Conservation (phyloP, 139 green algal species). For the Nannochloris sp. region DNA sequence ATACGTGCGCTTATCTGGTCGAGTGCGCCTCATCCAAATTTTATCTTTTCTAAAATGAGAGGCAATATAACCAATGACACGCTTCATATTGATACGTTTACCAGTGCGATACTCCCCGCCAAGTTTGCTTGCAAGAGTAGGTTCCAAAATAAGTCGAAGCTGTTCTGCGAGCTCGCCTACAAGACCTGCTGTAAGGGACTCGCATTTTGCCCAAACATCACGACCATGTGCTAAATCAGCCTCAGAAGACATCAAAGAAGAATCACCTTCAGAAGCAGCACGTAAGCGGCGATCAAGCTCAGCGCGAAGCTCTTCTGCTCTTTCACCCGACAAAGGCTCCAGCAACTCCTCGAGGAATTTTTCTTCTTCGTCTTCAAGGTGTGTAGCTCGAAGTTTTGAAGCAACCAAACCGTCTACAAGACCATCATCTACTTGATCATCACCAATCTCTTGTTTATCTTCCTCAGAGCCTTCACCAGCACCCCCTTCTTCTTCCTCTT, state of each 20-base stretch:
- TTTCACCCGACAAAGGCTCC: constrained; percentile 6
- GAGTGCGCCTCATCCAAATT: constrained; percentile 94
- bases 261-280: constrained; percentile 11
- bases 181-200: constrained; percentile 66
- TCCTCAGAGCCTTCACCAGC: constrained; percentile 14
- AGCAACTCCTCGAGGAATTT: constrained; percentile 7
- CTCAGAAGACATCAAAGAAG: constrained; percentile 1
- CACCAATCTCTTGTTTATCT: constrained; percentile 13
- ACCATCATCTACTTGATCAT: constrained; percentile 4
- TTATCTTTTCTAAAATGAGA: constrained; percentile 94
- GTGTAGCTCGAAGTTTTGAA: constrained; percentile 11
- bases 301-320: constrained; percentile 33
- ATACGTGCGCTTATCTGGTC: constrained; percentile 90
- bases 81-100: constrained; percentile 98
- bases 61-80: constrained; percentile 95
- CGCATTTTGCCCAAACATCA: constrained; percentile 71
- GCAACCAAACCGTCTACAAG: constrained; percentile 14
- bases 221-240: constrained; percentile 21
- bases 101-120: constrained; percentile 91
- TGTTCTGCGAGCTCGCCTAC: constrained; percentile 89
- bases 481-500: constrained; percentile 2
- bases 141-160: constrained; percentile 92
- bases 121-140: constrained; percentile 75
- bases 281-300: constrained; percentile 49
- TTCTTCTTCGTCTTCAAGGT: constrained; percentile 17